These are phyloP conservation scores for Alternaria metachromatica DNA, from an alignment of 2,329 filamentous ascomycete species.

Conservation along the genomic window DNA sequence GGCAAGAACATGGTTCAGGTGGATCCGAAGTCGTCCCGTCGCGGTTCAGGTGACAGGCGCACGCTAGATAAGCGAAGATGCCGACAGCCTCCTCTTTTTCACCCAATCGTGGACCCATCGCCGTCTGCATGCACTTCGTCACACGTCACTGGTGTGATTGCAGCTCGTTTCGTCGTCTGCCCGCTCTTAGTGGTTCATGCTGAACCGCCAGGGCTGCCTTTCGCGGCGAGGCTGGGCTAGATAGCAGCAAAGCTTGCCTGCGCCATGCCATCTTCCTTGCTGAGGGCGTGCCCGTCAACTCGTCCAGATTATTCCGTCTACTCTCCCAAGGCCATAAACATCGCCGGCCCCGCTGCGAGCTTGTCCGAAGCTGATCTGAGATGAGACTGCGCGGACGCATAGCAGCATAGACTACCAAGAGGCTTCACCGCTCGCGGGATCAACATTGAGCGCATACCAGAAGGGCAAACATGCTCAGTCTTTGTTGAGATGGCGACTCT, in stretches of 20 bases:
- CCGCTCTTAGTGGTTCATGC: conserved; percentile 20
- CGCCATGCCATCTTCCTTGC: conserved; percentile 5
- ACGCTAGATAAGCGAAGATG: conserved; percentile 3
- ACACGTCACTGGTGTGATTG: conserved; percentile 18
- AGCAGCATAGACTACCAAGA: conserved; percentile 7
- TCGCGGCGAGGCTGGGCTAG: conserved; percentile 14
- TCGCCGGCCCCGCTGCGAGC: background rate
- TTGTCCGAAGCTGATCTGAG: conserved; percentile 7
- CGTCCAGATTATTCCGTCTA: background rate
- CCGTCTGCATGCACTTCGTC: conserved; percentile 20
- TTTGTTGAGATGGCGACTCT: conserved; percentile 33
- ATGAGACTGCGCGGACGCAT: conserved; percentile 3
- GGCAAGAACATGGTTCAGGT: background rate
- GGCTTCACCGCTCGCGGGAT: conserved; percentile 8
- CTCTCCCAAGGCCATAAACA: background rate
- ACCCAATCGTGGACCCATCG: conserved; percentile 4
- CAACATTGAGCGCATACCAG: conserved; percentile 9
- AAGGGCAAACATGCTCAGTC: conserved; percentile 15
- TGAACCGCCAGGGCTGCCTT: conserved; percentile 19
- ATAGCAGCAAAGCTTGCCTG: conserved; percentile 6
- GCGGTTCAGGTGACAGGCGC: conserved; percentile 2
- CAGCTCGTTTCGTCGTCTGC: conserved; percentile 6
- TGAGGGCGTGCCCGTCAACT: conserved; percentile 1
- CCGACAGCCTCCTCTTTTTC: background rate
- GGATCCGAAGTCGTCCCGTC: conserved; percentile 1